Evolutionary conservation across 2,329 filamentous ascomycete genomes (phyloP).

Genomic region (Phaeophleospora eucalypticola): DNA sequence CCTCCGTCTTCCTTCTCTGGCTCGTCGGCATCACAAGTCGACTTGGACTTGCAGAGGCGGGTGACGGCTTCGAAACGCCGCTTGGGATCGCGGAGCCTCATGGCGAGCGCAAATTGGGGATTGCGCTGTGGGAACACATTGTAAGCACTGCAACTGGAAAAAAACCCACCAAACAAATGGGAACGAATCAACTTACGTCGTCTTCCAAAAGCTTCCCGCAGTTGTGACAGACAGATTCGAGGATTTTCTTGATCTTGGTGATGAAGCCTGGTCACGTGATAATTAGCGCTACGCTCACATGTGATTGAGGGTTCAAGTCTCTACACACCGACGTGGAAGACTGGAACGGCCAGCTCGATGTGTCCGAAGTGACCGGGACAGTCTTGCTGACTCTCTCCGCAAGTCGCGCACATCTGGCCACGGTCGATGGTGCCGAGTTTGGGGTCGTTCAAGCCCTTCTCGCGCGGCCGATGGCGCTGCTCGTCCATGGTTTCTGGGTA

Average conservation of each 20-base stretch:
- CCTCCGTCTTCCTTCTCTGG: constrained; percentile 65
- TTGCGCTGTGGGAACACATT: constrained; percentile 62
- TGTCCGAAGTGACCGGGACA: constrained; percentile 98
- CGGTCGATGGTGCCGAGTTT: constrained; percentile 95
- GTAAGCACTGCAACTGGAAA: constrained; percentile 43
- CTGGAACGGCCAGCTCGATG: constrained; percentile 93
- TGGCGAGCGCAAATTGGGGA: constrained; percentile 74
- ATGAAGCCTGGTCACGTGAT: constrained; percentile 68
- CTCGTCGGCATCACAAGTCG: constrained; percentile 78
- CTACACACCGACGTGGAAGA: constrained; percentile 72
- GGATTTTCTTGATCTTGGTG: constrained; percentile 97
- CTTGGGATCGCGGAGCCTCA: constrained; percentile 86
- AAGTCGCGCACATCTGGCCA: constrained; percentile 92
- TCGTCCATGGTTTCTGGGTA: constrained; percentile 99
- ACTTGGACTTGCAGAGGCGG: constrained; percentile 85
- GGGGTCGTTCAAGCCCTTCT: constrained; percentile 90
- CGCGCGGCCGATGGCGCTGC: constrained; percentile 81
- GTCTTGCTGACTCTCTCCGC: constrained; percentile 89
- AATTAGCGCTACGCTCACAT: constrained; percentile 2
- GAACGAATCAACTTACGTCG: constrained; percentile 75
- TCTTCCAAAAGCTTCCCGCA: constrained; percentile 97
- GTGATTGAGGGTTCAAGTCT: neutral
- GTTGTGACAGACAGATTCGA: constrained; percentile 98
- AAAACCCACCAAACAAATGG: constrained; percentile 12
- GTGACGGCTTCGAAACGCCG: constrained; percentile 89